These are phyloP conservation scores for bread wheat (Triticum aestivum) DNA, from an alignment of 176 grass and related monocot species.

Conservation along the genomic window IWGSC_CS_RefSeq_v2.1 NC_057799.1:157905056-157905555, in stretches of 20 bases:
- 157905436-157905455: no score
- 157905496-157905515: no score
- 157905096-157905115: not conserved
- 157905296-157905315: slow-evolving; percentile 41
- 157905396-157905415: not conserved
- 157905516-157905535: no score
- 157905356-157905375: not conserved
- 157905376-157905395: not conserved
- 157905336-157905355: not conserved
- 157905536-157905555: no score
- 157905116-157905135: slow-evolving; percentile 10
- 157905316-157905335: not conserved
- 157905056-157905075: not conserved
- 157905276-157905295: slow-evolving; percentile 87
- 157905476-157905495: no score
- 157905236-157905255: slow-evolving; percentile 73
- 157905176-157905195: not conserved
- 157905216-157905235: slow-evolving; percentile 87
- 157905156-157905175: not conserved
- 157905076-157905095: not conserved
- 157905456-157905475: no score
- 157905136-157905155: slow-evolving; percentile 4
- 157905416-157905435: not conserved
- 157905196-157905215: slow-evolving; percentile 70
- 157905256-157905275: slow-evolving; percentile 72